Conservation (phyloP, 1,139 yeast genomes). For the Geotrichum bryndzae region DNA sequence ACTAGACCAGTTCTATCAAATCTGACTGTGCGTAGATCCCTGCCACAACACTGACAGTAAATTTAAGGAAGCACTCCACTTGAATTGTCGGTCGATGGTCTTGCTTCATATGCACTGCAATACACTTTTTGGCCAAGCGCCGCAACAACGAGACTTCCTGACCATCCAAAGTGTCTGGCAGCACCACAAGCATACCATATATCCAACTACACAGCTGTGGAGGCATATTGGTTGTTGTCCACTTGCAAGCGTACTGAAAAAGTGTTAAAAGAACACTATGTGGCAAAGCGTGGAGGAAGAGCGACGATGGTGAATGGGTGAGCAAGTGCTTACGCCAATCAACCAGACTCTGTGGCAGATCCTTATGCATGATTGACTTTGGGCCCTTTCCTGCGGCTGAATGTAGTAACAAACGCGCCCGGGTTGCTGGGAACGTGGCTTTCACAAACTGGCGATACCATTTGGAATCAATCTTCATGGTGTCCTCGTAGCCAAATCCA, state of each 20-base stretch:
- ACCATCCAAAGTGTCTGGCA: slow-evolving; percentile 37
- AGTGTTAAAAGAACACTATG: slow-evolving; percentile 21
- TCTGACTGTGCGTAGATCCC: slow-evolving; percentile 36
- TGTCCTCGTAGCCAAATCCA: not conserved
- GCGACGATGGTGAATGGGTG: not conserved
- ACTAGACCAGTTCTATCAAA: slow-evolving; percentile 19
- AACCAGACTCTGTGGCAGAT: slow-evolving; percentile 25
- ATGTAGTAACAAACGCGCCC: slow-evolving; percentile 2
- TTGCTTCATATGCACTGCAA: slow-evolving; percentile 11
- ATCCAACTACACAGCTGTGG: slow-evolving; percentile 36
- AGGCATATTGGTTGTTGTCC: slow-evolving; percentile 26
- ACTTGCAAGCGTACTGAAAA: slow-evolving; percentile 27
- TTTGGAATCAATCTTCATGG: slow-evolving; percentile 14
- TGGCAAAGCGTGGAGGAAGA: not conserved
- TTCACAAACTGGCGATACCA: slow-evolving; percentile 21
- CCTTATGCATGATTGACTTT: not conserved
- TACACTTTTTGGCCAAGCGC: slow-evolving; percentile 37
- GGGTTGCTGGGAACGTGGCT: slow-evolving; percentile 17
- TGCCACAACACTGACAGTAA: slow-evolving; percentile 32
- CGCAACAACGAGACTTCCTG: slow-evolving; percentile 40
- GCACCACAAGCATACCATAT: slow-evolving; percentile 35
- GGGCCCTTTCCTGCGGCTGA: slow-evolving; percentile 2
- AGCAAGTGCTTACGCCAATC: slow-evolving; percentile 22
- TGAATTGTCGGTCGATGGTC: not conserved
- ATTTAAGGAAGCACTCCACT: slow-evolving; percentile 24